These are phyloP conservation scores for Parastagonospora avenae DNA, from an alignment of 2,329 filamentous ascomycete genomes.

Conservation along the genomic window DNA sequence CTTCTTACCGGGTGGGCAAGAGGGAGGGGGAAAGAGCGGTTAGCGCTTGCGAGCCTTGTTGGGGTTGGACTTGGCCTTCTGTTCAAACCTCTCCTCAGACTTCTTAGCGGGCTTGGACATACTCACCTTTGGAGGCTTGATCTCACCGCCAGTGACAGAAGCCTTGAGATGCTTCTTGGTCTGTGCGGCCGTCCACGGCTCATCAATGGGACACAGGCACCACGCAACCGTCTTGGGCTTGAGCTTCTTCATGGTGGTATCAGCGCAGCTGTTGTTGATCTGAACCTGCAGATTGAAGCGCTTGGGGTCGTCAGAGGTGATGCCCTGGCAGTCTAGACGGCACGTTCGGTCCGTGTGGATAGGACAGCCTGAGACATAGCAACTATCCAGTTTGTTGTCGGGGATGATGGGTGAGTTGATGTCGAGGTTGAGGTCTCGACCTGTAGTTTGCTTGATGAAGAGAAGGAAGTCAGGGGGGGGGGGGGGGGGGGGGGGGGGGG, in stretches of 20 bases:
- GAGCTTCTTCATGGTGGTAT: background rate
- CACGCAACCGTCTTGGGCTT: background rate
- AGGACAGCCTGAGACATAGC: background rate
- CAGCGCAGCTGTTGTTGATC: background rate
- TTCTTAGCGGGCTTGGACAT: too few species aligned
- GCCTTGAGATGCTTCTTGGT: constrained; percentile 1
- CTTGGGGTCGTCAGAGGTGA: background rate
- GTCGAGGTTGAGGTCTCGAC: too few species aligned
- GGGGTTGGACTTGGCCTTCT: too few species aligned
- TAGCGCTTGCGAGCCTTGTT: too few species aligned
- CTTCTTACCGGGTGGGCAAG: too few species aligned
- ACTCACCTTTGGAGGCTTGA: background rate
- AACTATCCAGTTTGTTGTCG: constrained; percentile 1
- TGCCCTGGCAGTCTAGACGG: background rate
- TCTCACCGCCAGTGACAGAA: background rate
- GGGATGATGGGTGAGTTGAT: background rate
- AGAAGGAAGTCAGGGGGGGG: too few species aligned
- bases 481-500: too few species aligned
- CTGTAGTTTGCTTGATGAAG: too few species aligned
- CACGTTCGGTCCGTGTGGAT: background rate
- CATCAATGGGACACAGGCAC: background rate
- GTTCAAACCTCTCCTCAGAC: too few species aligned
- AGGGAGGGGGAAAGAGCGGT: too few species aligned
- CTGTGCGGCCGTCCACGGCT: background rate
- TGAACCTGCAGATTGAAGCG: background rate